Evolutionary conservation across 306 rosid genomes (phyloP).

Genomic region (cucumber (Cucumis sativus)): Cucumber_9930_V3 NC_026657.2:34726001-34726500

Average conservation of each 20-base stretch:
- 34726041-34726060: neutral
- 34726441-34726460: neutral
- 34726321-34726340: neutral
- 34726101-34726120: neutral
- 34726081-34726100: neutral
- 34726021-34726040: neutral
- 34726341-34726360: neutral
- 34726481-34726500: neutral
- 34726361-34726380: neutral
- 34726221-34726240: neutral
- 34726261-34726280: neutral
- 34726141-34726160: neutral
- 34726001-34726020: neutral
- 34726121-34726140: neutral
- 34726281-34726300: neutral
- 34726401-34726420: neutral
- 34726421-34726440: neutral
- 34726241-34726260: neutral
- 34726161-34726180: neutral
- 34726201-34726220: neutral
- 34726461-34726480: neutral
- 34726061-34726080: neutral
- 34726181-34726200: neutral
- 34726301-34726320: neutral
- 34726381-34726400: neutral